phyloP scores from a whole-genome alignment of 768 basidiomycete genomes.

The Filobasidium wieringae region DNA sequence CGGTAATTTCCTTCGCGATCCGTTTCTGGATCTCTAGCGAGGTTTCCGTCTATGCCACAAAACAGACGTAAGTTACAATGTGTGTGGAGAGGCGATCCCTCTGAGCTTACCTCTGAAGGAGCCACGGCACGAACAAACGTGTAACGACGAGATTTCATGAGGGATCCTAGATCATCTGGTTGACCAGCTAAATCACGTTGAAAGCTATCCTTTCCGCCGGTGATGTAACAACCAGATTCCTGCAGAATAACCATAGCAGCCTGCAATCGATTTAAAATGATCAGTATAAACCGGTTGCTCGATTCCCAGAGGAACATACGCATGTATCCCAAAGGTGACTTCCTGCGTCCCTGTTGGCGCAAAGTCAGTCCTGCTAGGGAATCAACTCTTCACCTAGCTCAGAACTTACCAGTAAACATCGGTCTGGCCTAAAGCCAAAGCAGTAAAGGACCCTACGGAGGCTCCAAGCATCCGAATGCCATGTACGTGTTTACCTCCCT shows the following conservation, averaged over 20 bases:
- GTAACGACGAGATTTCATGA: constrained; percentile 36
- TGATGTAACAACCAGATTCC: constrained; percentile 72
- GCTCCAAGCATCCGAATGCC: constrained; percentile 72
- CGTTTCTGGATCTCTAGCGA: neutral
- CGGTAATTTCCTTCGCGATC: neutral
- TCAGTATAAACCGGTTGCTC: neutral
- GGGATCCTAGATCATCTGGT: constrained; percentile 39
- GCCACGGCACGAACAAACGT: constrained; percentile 34
- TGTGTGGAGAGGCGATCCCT: neutral
- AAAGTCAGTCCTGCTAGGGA: neutral
- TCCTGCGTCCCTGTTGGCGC: constrained; percentile 35
- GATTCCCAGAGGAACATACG: neutral
- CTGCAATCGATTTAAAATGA: neutral
- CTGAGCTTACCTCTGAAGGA: neutral
- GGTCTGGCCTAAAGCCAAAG: constrained; percentile 75
- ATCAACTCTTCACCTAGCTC: neutral
- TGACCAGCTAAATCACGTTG: constrained; percentile 19
- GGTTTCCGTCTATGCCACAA: neutral
- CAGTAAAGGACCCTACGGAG: constrained; percentile 18
- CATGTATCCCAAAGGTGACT: constrained; percentile 2
- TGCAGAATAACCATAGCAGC: constrained; percentile 72
- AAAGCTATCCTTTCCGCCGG: constrained; percentile 48
- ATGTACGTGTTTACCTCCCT: constrained; percentile 67
- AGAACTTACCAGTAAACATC: constrained; percentile 62
- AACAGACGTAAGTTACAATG: too few species aligned